Base-by-base conservation (phyloP, 2,329 filamentous ascomycete genomes). In the Chaetomiaceae sp. region DNA sequence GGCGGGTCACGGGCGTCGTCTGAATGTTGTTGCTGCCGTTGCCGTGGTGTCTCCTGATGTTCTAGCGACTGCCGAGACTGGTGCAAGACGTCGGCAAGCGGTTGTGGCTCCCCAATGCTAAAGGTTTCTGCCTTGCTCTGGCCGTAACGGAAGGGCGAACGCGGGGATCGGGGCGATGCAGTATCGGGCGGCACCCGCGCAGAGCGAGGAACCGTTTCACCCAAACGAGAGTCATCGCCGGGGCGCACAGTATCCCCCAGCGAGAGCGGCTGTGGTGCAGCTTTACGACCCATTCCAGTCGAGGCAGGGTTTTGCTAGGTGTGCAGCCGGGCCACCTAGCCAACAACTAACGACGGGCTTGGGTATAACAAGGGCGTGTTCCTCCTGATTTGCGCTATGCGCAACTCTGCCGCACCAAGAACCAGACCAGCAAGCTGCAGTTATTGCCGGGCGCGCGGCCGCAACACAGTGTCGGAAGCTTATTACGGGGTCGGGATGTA, bases 251-350 rank as follows among this genome's bases (percentile, higher is more conserved):
- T 57, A 52, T 72, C 72, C 63, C 73, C 71, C 69, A 82, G 72
- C 66, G 74, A 69, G 70, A 82, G 74, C 69, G 79, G 78, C 72
- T 81, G 75, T 61, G 78, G 79, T 69, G 74, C 77, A 65, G 75
- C 70, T 70, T 80, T 82, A 67, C 79, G 79, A 71, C 74, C 78
- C 79, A 82, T 82, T 60, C 51, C 60, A 55, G 48, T 41, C 46
- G 50, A 37, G 30, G 45, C 46, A 38, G 32, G 33, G n/a, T n/a
- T n/a, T 32, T 51, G 48, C 57, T 43, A 58, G 54, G 51, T 55
- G 51, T 46, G 38, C 56, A 49, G 50, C 50, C 53, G 53, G 48
- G 54, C 58, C 53, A 58, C 51, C 54, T 54, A 48, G 57, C 46
- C 54, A 47, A 47, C 48, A 50, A 56, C 51, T n/a, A n/a, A n/a